phyloP scores from a whole-genome alignment of 306 rosid species.

The Prunus davidiana region DNA sequence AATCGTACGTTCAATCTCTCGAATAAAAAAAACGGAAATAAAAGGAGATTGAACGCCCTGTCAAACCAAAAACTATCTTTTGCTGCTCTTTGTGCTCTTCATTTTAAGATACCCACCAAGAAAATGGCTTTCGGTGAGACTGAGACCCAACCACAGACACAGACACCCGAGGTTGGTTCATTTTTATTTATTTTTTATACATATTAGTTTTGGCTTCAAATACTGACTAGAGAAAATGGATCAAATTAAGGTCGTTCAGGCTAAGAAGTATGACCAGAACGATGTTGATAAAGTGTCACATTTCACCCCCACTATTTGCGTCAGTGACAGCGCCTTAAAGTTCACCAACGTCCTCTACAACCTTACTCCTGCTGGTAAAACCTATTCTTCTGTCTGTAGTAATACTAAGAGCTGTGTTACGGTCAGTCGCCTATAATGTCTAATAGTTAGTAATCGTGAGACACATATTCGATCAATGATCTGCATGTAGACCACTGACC shows the following conservation, averaged over 20 bases:
- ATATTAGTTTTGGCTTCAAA: not conserved
- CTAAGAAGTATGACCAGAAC: slow-evolving; percentile 33
- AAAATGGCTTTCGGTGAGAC: not conserved
- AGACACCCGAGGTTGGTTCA: not conserved
- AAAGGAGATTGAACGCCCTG: not conserved
- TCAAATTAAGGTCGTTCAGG: slow-evolving; percentile 48
- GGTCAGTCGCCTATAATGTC: too few species aligned
- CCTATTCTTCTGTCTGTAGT: not conserved
- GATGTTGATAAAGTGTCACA: not conserved
- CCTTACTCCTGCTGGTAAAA: slow-evolving; percentile 78
- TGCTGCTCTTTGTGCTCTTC: not conserved
- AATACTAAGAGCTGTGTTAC: too few species aligned
- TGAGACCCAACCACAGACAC: not conserved
- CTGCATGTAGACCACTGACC: too few species aligned
- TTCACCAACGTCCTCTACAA: slow-evolving; percentile 86
- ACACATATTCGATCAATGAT: too few species aligned
- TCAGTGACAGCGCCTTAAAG: slow-evolving; percentile 76
- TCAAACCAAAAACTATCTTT: too few species aligned
- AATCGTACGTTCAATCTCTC: not conserved
- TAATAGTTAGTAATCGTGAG: too few species aligned
- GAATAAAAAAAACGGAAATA: too few species aligned
- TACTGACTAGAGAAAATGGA: not conserved
- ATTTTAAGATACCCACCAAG: not conserved
- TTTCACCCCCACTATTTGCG: slow-evolving; percentile 52
- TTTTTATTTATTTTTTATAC: too few species aligned